Percentiles rank a stretch among this genome's conserved stretches.
phyloP scores from a whole-genome alignment of 306 rosid genomes.

The Gastrolobium villosum region DNA sequence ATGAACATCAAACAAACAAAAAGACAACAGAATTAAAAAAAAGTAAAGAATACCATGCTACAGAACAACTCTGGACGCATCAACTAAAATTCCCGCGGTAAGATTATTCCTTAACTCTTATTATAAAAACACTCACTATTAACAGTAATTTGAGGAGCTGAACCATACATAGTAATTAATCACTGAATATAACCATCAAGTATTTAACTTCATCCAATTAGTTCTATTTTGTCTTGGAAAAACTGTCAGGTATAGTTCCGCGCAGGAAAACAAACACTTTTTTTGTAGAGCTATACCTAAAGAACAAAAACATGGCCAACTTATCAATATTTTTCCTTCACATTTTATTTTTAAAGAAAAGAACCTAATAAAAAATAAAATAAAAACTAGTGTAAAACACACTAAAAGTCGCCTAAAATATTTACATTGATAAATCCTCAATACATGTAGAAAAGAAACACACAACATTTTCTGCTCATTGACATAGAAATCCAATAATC shows the following conservation, averaged over 20 bases:
- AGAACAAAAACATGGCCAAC: slow-evolving; percentile 1
- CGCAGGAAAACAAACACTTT: neutral
- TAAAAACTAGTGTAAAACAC: too few species aligned
- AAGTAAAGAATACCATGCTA: neutral
- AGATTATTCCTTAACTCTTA: neutral
- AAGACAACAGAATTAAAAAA: neutral
- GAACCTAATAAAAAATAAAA: neutral
- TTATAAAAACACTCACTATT: neutral
- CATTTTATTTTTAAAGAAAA: neutral
- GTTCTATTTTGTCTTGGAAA: neutral
- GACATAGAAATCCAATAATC: neutral
- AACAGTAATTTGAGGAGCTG: slow-evolving; percentile 20
- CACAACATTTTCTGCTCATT: neutral
- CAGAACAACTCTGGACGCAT: neutral
- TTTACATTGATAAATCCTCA: neutral
- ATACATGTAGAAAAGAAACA: neutral
- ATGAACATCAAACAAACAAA: slow-evolving; percentile 28
- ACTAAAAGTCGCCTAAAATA: too few species aligned
- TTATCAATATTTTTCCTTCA: neutral
- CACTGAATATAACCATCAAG: slow-evolving; percentile 19
- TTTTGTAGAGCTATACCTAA: slow-evolving; percentile 11
- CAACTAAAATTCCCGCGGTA: neutral
- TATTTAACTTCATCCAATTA: slow-evolving; percentile 12
- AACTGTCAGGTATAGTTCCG: neutral
- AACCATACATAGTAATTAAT: neutral